Base-by-base conservation (phyloP, 2,329 filamentous ascomycete species). In the Polychaeton citri region DNA sequence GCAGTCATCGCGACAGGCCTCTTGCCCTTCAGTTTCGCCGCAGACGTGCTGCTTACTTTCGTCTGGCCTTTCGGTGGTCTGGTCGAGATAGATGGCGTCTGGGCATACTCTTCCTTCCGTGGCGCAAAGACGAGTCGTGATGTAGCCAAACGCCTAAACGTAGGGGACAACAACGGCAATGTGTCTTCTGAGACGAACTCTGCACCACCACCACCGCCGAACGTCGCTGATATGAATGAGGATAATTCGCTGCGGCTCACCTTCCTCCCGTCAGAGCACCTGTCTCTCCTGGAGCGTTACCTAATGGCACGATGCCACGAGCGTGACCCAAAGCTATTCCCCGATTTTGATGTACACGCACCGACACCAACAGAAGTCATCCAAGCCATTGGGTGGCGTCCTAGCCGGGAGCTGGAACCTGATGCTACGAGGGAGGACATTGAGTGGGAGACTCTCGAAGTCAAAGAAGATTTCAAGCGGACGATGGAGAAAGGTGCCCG, bases 401-500 rank as follows among this genome's bases (percentile, higher is more conserved):
- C 62, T 2, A 57, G 48, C 35, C 45, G 50, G 20, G 46, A 50
- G n/a, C 46, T 40, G 30, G 53, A 43, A 5, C 47, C 34, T 43
- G 54, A 44, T 26, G 53, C 39, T 45, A 63, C 57, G 36, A 64
- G 51, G 60, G 61, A 65, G 41, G 62, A 66, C 37, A 61, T 64
- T 46, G 49, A 56, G 40, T 66, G 61, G 58, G 61, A 62, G 47
- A 42, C 52, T 19, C 43, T 40, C 6, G 61, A 63, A 45, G 59
- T 61, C 16, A 61, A 58, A 45, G 58, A 61, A 9, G 60, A 63
- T 51, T 45, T 63, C 33, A 59, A 50, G 44, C 45, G 46, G 17
- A 50, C 58, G 1, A 51, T 63, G 47, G 40, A 44, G n/a, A 64
- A 64, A 41, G 61, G 50, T 2, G 57, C 59, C 6, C 51, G 39